Evolutionary conservation across 371 early-diverging fungal genomes (phyloP), one percentile per base, ranked within the genome.

Genomic region (Mucor mucedo): DNA sequence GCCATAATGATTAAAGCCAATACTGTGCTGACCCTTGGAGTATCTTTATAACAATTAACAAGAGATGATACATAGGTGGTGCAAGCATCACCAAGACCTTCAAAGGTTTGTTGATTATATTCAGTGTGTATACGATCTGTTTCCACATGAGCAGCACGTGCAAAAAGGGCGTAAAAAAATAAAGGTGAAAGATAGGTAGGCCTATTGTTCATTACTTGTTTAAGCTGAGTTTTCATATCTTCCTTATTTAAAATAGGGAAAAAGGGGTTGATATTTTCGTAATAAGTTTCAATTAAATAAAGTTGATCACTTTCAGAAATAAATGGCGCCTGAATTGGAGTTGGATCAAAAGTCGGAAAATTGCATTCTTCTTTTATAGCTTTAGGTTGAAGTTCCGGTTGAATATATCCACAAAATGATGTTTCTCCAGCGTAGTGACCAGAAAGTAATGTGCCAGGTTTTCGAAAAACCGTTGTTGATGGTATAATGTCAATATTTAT

Each of bases 261-360:
- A 41, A 73, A 80, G 4, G 84, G 78, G 54, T 86, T 82, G n/a
- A 82, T 54, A 66, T 84, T 79, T 14, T 69, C 57, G 62, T 83
- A 87, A 66, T 84, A 87, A 4, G 80, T 61, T 14, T 82, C 73
- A 13, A 88, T 77, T 10, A 88, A 70, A 42, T 72, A 65, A 28
- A 39, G 33, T 48, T 77, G 73, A 11, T 75, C 72, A 4, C 62
- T 28, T 8, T 39, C 27, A n/a, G 64, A 45, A 13, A 76, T 58
- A 5, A 1, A n/a, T 13, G 67, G 56, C 11, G 52, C 39, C 57
- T 30, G 52, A 27, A 42, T 55, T n/a, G 42, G 49, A 38, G 35
- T 16, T 30, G 41, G 4, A 13, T 27, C 13, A 27, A 60, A 52
- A 13, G 57, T 47, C 11, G 69, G 69, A 41, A 56, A 69, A n/a